Evolutionary conservation across 2,329 filamentous ascomycete genomes (phyloP), one percentile per base, ranked within the genome.

Genomic region (Torrubiellomyces zombiae): DNA sequence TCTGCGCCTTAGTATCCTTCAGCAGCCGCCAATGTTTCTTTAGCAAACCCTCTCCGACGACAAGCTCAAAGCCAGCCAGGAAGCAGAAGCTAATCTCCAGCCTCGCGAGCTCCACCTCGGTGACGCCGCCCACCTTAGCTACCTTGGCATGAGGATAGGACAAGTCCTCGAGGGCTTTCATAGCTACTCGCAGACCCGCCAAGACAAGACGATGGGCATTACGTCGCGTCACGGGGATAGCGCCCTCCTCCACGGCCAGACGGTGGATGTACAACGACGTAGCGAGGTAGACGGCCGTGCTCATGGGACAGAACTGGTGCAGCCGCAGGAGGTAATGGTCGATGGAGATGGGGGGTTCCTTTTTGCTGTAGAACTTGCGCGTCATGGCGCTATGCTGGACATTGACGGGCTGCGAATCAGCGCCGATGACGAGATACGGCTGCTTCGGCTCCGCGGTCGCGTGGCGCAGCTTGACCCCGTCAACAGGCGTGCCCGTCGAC

Each of bases 161-260:
- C 27, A 86, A 63, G 47, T 95, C 86, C 49, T 98, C 86, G n/a
- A 94, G 56, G 1, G 82, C 80, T 54, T 95, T 98, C 67, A 85
- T 89, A 9, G 86, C 83, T 4, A 94, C 79, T 18, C 85, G 62
- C 26, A 94, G 60, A 6, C 78, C 80, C 0, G 82, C 85, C 10
- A 98, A 64, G 16, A 92, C 62, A 6, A 95, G 57, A 3, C 89
- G 72, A 48, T 98, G 86, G 32, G 81, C 76, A 33, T 92, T 95
- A 28, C 81, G 68, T 29, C 67, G 64, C 3, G 83, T 92, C 6
- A 93, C 76, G 1, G 75, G 73, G 13, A 95, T 75, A 14, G 76
- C 67, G 36, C 69, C 69, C 44, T 91, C 80, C 21, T 75, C 63
- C 9, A 86, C 71, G 1, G 76, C 78, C 20, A 95, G 61, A 14